phyloP scores from a whole-genome alignment of 306 rosid species.

The Acacia crassicarpa region DNA sequence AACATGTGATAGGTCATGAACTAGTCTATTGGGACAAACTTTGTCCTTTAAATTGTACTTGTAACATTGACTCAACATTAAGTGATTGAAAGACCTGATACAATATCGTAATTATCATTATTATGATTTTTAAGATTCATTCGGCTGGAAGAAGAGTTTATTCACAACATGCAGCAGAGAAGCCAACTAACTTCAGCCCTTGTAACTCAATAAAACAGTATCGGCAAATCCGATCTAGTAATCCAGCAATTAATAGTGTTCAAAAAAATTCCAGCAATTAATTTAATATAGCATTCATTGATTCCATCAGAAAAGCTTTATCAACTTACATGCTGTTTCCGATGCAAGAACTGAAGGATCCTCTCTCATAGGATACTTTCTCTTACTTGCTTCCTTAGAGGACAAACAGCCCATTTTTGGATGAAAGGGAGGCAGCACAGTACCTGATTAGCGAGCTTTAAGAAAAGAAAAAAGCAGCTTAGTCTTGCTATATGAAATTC shows the following conservation, averaged over 20 bases:
- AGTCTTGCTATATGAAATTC: slow-evolving; percentile 34
- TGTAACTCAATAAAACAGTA: not conserved
- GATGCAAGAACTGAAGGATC: slow-evolving; percentile 68
- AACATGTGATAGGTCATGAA: not conserved
- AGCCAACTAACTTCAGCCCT: not conserved
- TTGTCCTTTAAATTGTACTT: not conserved
- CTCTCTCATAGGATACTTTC: slow-evolving; percentile 45
- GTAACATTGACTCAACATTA: not conserved
- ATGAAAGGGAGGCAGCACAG: slow-evolving; percentile 30
- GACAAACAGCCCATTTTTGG: slow-evolving; percentile 76
- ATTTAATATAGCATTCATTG: not conserved
- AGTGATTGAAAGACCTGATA: not conserved
- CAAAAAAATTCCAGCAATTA: too few species aligned
- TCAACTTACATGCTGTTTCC: slow-evolving; percentile 78
- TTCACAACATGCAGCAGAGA: not conserved
- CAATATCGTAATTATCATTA: not conserved
- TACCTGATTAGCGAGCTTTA: slow-evolving; percentile 26
- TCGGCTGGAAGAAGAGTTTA: not conserved
- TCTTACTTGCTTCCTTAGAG: slow-evolving; percentile 47
- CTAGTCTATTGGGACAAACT: not conserved
- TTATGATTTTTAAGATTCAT: not conserved
- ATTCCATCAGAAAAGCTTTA: not conserved
- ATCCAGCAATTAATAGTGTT: not conserved
- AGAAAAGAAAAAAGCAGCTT: slow-evolving; percentile 40
- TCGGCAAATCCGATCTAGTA: not conserved